Evolutionary conservation across 2,329 filamentous ascomycete genomes (phyloP).

Genomic region (Aspergillus udagawae): DNA sequence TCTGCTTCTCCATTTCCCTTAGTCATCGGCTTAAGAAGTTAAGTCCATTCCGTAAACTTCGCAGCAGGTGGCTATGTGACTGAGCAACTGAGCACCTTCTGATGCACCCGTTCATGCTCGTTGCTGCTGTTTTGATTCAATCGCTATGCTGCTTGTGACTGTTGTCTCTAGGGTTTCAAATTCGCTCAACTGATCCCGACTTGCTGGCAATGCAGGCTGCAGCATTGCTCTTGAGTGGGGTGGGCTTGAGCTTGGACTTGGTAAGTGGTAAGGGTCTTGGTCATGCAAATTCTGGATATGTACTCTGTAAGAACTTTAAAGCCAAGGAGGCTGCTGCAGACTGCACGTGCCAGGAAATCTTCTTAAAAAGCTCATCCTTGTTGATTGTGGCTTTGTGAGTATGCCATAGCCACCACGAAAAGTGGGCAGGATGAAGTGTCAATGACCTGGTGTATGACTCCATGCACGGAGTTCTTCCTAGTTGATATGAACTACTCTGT

Average conservation of each 20-base stretch:
- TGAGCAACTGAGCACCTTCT: background rate
- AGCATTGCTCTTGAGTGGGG: slow-evolving; percentile 10
- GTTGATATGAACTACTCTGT: background rate
- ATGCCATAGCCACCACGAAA: too few relatives aligned
- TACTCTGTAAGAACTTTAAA: slow-evolving; percentile 1
- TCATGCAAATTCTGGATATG: slow-evolving; percentile 2
- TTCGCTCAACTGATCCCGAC: background rate
- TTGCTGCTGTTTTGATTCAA: background rate
- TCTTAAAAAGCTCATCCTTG: background rate
- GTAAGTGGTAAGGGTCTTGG: background rate
- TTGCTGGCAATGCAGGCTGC: background rate
- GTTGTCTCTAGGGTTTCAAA: background rate
- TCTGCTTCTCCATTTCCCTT: background rate
- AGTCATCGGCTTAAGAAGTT: background rate
- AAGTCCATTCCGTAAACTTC: background rate
- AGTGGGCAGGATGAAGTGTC: too few relatives aligned
- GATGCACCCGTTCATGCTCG: background rate
- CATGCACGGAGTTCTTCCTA: background rate
- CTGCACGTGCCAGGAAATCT: slow-evolving; percentile 7
- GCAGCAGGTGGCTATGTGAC: background rate
- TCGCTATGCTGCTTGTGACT: background rate
- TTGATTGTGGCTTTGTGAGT: too few relatives aligned
- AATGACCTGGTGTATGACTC: too few relatives aligned
- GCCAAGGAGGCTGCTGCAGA: background rate
- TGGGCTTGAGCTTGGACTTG: background rate